Base-by-base conservation (phyloP, 345 rosid genomes). In the Salix arbutifolia region DNA sequence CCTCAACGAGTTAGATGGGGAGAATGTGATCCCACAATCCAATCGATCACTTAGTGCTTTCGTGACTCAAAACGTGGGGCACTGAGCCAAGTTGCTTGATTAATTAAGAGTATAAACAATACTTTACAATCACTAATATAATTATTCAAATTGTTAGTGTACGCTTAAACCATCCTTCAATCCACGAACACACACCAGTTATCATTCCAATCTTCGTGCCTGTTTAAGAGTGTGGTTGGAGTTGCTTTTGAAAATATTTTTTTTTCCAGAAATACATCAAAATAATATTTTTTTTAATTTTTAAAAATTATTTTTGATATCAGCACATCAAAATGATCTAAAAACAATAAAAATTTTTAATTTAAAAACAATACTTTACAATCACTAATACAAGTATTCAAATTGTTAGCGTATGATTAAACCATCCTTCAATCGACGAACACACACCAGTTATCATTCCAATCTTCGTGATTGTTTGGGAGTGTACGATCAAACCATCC, bases 1-100 rank as follows among this genome's bases (percentile, higher is more conserved):
- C 70, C 73, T 44, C 11, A 31, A 31, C 5, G 33, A 74, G 44
- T 44, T 74, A 26, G 71, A 56, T 19, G 62, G 62, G 1, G 58
- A 65, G 81, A 56, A 71, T 33, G 70, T 8, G 72, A 69, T 70
- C 21, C 81, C 74, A 64, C 38, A 64, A 69, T 68, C 42, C 42
- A 28, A n/a, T n/a, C n/a, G n/a, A n/a, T 42, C 21, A 72, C 10
- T 62, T 65, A 58, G 76, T 71, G 83, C 77, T 71, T 68, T 33
- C 26, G 71, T 82, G 84, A 82, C 85, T 82, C 82, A 82, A 82
- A 75, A 37, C 71, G 10, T 11, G 28, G 70, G 79, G 79, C 81
- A 82, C 79, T 61, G 30, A 66, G 19, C 53, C 82, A 76, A 71
- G 53, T 73, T 82, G 78, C 67, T 35, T 35, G 1, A 69, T 74